phyloP scores from a whole-genome alignment of 257 asterid genomes.

The Fraxinus americana region DNA sequence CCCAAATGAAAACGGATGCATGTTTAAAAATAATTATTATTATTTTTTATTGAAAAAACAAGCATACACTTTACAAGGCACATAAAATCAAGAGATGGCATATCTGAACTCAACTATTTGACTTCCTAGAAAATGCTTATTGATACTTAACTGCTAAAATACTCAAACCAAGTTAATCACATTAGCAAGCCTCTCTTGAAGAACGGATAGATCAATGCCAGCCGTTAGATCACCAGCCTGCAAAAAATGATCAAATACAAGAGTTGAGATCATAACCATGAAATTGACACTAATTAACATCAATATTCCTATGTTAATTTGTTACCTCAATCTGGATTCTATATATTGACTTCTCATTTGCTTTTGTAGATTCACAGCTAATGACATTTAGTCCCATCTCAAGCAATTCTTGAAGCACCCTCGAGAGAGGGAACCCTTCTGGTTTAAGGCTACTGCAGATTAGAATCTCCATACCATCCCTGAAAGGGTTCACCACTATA shows the following conservation, averaged over 20 bases:
- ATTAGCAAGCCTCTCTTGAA: slow-evolving; percentile 23
- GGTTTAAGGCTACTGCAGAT: slow-evolving; percentile 25
- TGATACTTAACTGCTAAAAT: neutral
- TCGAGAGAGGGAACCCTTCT: slow-evolving; percentile 39
- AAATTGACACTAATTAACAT: neutral
- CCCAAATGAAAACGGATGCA: too few relatives aligned
- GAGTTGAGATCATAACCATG: neutral
- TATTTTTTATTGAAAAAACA: neutral
- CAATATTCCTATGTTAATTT: neutral
- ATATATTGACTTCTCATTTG: slow-evolving; percentile 36
- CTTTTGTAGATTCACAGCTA: slow-evolving; percentile 46
- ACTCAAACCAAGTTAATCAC: slow-evolving; percentile 15
- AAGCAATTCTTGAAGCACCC: slow-evolving; percentile 31
- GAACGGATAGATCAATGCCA: slow-evolving; percentile 19
- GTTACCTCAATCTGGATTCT: slow-evolving; percentile 52
- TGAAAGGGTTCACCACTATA: slow-evolving; percentile 31
- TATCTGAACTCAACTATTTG: neutral
- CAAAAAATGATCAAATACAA: slow-evolving; percentile 8
- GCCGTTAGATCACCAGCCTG: slow-evolving; percentile 28
- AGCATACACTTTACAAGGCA: neutral
- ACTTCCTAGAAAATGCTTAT: too few relatives aligned
- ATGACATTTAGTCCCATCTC: slow-evolving; percentile 38
- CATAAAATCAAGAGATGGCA: neutral
- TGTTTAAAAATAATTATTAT: too few relatives aligned
- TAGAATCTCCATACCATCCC: slow-evolving; percentile 48